Evolutionary conservation across 768 basidiomycete genomes (phyloP), one percentile per base, ranked within the genome.

Genomic region (Exsudoporus frostii): DNA sequence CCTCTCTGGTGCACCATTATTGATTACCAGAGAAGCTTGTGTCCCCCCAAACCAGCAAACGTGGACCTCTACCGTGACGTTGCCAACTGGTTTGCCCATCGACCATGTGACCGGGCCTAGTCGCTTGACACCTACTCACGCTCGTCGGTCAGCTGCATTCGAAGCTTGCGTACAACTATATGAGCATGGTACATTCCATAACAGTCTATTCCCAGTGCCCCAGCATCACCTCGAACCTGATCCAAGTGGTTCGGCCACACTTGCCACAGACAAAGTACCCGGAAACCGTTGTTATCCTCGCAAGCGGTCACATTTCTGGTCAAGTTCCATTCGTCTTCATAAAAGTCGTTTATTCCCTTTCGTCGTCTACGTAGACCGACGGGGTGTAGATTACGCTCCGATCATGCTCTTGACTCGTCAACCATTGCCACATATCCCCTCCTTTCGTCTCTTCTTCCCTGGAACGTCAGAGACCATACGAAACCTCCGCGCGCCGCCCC

Each of bases 271-370:
- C 32, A 73, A 71, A 50, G 48, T 56, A 4, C 59, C 69, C 38
- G 82, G 83, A 10, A 78, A 79, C 13, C 76, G 79, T 36, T 70
- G 73, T 46, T 88, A 91, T 70, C 66, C 71, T 13, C 76, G 79
- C 55, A 86, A 80, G 66, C 68, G 64, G 42, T 81, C 90, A n/a
- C 69, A 74, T 36, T 89, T 92, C 63, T 92, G 91, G 91, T 56
- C 57, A 13, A 79, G 81, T 58, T 65, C 73, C 52, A 61, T 45
- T 59, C 64, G 62, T 48, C 53, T 54, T 63, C 17, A 60, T 55
- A n/a, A 56, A 27, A 34, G 47, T 56, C 30, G 55, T 59, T 24
- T 64, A 51, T 51, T 64, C 47, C 63, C 75, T 8, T 67, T 88
- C 30, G 70, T 90, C 37, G 65, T 74, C 45, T 65, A 66, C 11